A percentile compares a stretch with the other conserved stretches of the same genome.
These are phyloP conservation scores for Salix koriyanagi DNA, from an alignment of 345 rosid genomes.

Conservation along the genomic window DNA sequence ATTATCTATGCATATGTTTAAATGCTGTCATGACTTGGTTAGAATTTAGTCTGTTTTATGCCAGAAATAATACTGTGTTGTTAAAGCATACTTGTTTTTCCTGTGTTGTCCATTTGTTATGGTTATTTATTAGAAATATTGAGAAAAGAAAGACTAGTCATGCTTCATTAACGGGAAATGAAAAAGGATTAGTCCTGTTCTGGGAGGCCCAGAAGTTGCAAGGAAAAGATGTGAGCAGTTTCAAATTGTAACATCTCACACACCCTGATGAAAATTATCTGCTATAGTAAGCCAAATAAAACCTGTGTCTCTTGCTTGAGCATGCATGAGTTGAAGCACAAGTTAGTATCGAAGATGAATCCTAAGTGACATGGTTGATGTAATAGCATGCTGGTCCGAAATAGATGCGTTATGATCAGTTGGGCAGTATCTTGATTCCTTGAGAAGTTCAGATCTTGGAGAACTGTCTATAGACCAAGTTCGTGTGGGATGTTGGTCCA, in stretches of 20 bases:
- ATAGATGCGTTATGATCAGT: too few relatives aligned
- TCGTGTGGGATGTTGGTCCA: background rate
- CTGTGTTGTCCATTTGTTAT: background rate
- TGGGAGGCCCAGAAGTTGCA: too few relatives aligned
- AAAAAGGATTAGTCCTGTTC: background rate
- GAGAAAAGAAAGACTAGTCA: background rate
- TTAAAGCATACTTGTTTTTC: background rate
- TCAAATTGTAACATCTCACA: too few relatives aligned
- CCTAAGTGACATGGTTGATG: too few relatives aligned
- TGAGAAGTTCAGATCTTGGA: too few relatives aligned
- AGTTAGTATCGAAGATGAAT: too few relatives aligned
- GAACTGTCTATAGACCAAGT: background rate
- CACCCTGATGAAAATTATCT: too few relatives aligned
- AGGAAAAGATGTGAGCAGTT: too few relatives aligned
- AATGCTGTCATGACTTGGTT: background rate
- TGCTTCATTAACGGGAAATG: background rate
- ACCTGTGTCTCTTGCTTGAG: background rate
- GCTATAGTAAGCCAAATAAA: too few relatives aligned
- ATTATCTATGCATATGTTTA: background rate
- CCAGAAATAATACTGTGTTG: background rate
- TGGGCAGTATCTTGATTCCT: too few relatives aligned
- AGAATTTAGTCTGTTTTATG: background rate
- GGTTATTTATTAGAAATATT: background rate
- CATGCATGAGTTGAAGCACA: background rate
- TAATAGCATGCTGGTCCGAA: too few relatives aligned